Percentiles rank a stretch among this genome's conserved stretches.
phyloP scores from a whole-genome alignment of 805 yeast species.

The Osmozyma mogii region DNA sequence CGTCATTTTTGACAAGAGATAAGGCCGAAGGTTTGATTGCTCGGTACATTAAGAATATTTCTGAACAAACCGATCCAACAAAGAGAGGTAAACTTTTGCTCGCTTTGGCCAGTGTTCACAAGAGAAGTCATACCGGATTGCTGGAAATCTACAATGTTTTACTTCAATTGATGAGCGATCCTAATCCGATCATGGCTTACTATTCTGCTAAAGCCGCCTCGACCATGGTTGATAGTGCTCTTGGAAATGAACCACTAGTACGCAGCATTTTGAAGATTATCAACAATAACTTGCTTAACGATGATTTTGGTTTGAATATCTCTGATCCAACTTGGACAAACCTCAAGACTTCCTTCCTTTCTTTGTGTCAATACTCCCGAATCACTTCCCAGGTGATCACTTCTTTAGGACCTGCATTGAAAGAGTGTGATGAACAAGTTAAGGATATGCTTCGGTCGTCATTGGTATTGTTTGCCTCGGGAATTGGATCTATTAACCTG shows the following conservation, averaged over 20 bases:
- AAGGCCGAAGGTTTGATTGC: conserved; percentile 19
- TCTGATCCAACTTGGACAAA: too few relatives aligned
- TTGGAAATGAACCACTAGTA: conserved; percentile 37
- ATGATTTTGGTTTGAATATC: conserved; percentile 31
- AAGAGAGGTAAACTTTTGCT: conserved; percentile 40
- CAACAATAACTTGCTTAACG: conserved; percentile 25
- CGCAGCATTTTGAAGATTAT: conserved; percentile 29
- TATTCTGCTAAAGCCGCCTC: conserved; percentile 60
- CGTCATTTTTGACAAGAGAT: conserved; percentile 13
- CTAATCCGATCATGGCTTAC: conserved; percentile 77
- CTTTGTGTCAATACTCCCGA: too few relatives aligned
- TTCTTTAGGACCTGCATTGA: conserved; percentile 31
- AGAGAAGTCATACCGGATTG: conserved; percentile 21
- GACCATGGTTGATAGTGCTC: conserved; percentile 47
- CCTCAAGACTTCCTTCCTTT: too few relatives aligned
- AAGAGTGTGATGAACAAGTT: conserved; percentile 13
- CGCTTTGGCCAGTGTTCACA: conserved; percentile 23
- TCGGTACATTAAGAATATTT: conserved; percentile 48
- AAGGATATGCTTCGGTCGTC: conserved; percentile 19
- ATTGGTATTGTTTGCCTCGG: conserved; percentile 21
- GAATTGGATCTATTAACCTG: conserved; percentile 23
- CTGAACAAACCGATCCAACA: conserved; percentile 56
- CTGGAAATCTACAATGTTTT: conserved; percentile 46
- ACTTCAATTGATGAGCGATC: conserved; percentile 59
- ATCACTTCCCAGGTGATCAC: too few relatives aligned